phyloP scores from a whole-genome alignment of 306 rosid species.

The Bauhinia variegata region DNA sequence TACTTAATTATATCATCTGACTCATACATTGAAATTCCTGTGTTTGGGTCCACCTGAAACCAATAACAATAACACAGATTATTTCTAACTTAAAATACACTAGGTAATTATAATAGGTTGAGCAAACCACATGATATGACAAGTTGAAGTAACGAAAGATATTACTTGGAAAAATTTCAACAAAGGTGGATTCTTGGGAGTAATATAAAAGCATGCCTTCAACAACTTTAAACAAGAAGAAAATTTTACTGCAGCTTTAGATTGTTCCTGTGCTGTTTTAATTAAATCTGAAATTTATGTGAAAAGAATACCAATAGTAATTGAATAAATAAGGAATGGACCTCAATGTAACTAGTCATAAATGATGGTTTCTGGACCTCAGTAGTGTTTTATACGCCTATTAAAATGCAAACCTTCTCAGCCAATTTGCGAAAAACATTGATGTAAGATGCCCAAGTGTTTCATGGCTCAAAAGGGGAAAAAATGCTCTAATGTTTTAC shows the following conservation, averaged over 20 bases:
- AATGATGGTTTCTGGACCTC: background rate
- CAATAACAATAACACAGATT: conserved; percentile 33
- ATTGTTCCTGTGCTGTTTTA: conserved; percentile 4
- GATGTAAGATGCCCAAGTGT: conserved; percentile 6
- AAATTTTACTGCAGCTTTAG: conserved; percentile 7
- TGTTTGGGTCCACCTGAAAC: conserved; percentile 91
- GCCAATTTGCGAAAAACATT: conserved; percentile 8
- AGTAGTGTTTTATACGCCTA: background rate
- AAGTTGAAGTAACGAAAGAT: conserved; percentile 5
- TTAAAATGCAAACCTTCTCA: conserved; percentile 14
- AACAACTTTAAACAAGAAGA: conserved; percentile 5
- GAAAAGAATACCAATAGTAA: conserved; percentile 4
- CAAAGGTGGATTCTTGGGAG: background rate
- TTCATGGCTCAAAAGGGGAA: background rate
- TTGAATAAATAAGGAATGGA: conserved; percentile 1
- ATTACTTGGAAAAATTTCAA: background rate
- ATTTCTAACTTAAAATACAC: conserved; percentile 23
- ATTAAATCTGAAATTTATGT: background rate
- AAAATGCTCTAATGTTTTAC: background rate
- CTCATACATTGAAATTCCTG: conserved; percentile 91
- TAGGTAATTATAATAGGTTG: conserved; percentile 10
- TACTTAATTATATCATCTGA: conserved; percentile 92
- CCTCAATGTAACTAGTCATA: background rate
- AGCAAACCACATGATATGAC: conserved; percentile 18
- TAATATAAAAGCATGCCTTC: background rate